Conservation (phyloP, 306 rosid genomes). For the Cyamopsis tetragonoloba region DNA sequence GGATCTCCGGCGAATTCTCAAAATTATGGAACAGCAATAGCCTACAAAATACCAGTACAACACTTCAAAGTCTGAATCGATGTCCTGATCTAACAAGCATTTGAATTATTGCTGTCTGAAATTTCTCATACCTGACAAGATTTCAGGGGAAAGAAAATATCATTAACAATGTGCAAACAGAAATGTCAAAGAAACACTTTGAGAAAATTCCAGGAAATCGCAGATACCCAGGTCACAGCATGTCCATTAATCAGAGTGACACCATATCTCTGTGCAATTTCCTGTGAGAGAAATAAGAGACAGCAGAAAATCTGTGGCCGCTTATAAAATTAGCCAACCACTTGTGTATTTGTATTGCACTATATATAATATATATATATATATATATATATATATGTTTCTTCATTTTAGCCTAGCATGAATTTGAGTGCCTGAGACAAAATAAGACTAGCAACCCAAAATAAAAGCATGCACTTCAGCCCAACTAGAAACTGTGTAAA, state of each 20-base stretch:
- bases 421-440: slow-evolving; percentile 38
- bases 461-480: slow-evolving; percentile 96
- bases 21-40: slow-evolving; percentile 41
- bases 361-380: slow-evolving; percentile 33
- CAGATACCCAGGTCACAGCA: slow-evolving; percentile 51
- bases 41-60: slow-evolving; percentile 44
- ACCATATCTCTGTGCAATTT: slow-evolving; percentile 43
- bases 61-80: slow-evolving; percentile 35
- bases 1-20: slow-evolving; percentile 42
- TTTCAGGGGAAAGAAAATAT: slow-evolving; percentile 21
- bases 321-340: slow-evolving; percentile 67
- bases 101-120: slow-evolving; percentile 39
- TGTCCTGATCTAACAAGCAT: slow-evolving; percentile 46
- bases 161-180: slow-evolving; percentile 20
- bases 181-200: not conserved
- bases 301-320: slow-evolving; percentile 62
- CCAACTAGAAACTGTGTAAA: slow-evolving; percentile 88
- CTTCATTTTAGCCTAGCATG: slow-evolving; percentile 43
- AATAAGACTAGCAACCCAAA: slow-evolving; percentile 75
- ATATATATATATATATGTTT: slow-evolving; percentile 31
- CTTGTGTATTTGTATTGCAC: slow-evolving; percentile 53
- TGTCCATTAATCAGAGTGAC: slow-evolving; percentile 33
- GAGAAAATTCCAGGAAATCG: slow-evolving; percentile 22
- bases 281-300: slow-evolving; percentile 50
- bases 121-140: slow-evolving; percentile 46